Evolutionary conservation across 768 basidiomycete genomes (phyloP).

Genomic region (Lyophyllum semitale): DNA sequence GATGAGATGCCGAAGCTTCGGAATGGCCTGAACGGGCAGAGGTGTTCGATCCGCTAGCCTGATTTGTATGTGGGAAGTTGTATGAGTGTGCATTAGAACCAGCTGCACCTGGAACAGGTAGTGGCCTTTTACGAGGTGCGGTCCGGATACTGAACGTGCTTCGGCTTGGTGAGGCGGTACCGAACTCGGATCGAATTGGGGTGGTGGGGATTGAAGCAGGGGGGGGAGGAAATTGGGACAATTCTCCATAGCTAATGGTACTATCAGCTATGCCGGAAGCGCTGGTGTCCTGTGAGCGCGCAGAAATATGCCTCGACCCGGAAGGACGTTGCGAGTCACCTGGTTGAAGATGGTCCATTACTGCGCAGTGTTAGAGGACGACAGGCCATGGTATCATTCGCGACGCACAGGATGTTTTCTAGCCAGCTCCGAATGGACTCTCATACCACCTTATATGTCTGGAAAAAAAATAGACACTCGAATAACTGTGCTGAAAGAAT

Average conservation of each 20-base stretch:
- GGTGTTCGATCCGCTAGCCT: neutral
- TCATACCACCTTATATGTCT: conserved; percentile 2
- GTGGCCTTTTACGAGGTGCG: conserved; percentile 18
- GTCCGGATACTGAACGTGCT: conserved; percentile 24
- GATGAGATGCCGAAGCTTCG: neutral
- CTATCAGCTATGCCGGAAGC: conserved; percentile 61
- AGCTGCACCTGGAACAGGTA: conserved; percentile 5
- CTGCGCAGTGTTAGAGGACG: conserved; percentile 7
- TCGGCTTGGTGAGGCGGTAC: conserved; percentile 23
- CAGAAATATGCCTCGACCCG: conserved; percentile 31
- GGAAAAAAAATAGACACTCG: neutral
- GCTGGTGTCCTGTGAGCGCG: conserved; percentile 49
- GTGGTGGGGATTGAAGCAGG: conserved; percentile 49
- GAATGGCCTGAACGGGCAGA: conserved; percentile 6
- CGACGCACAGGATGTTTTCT: conserved; percentile 7
- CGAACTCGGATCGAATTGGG: conserved; percentile 35
- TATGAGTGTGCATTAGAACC: neutral
- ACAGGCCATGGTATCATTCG: neutral
- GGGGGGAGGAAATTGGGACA: conserved; percentile 56
- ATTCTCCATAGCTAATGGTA: conserved; percentile 49
- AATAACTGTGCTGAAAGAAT: conserved; percentile 8
- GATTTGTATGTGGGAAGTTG: conserved; percentile 3
- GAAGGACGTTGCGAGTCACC: conserved; percentile 15
- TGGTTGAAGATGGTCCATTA: conserved; percentile 15
- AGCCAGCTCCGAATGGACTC: neutral